Evolutionary conservation across 305 asterid species (phyloP), one percentile per base, ranked within the genome.

Genomic region (Euphrasia arctica): DNA sequence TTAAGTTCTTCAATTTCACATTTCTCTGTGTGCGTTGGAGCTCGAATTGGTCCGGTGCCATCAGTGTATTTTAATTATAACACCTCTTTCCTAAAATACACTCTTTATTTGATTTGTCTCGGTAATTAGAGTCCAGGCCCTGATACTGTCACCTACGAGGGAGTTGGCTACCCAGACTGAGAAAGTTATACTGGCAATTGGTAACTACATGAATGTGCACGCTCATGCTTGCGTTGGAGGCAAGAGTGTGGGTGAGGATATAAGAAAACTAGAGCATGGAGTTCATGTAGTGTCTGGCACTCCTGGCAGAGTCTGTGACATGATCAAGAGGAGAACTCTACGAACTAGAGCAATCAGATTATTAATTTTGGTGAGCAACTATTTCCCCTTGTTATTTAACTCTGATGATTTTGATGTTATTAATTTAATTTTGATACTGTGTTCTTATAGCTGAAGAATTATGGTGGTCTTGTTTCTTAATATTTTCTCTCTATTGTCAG

Each of bases 241-340:
- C 67, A 90, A 90, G 81, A 88, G 94, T 54, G 94, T 90, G 64
- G 97, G 95, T 0, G 97, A 90, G 65, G 96, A 90, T 74, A 88
- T 88, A 57, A 78, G 96, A 58, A 91, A 86, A 75, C 80, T 91
- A 15, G 98, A 88, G 75, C 94, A 91, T 62, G 98, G 96, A 56
- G 98, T 91, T 75, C 95, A 91, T 58, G 98, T 91, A 60, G 96
- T 91, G 54, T 91, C 98, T 9, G 98, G 98, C 62, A 88, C 96
- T 27, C 98, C 98, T 43, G 98, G 98, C 9, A 82, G 98, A 79
- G 98, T 91, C 13, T 82, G 90, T 71, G 96, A 91, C 75, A 89
- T 91, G 96, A 91, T 91, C 62, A 89, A 91, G 82, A 86, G 96
- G 75, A 91, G 92, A 78, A 83, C 90, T 12, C 70, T 89, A 60